Conservation (phyloP, 257 asterid species). For the Knoxia roxburghii region DNA sequence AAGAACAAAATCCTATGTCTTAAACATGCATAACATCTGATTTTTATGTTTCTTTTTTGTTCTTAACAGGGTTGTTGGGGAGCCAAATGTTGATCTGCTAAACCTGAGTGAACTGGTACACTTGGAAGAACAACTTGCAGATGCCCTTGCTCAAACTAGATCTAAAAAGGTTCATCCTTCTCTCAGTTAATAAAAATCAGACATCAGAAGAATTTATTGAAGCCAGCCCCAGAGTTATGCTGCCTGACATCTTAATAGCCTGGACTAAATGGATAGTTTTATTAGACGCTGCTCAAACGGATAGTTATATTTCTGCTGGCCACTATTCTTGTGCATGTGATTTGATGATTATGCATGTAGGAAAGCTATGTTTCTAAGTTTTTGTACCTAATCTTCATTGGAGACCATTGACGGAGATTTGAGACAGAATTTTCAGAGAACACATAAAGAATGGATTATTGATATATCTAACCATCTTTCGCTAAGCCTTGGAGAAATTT, state of each 20-base stretch:
- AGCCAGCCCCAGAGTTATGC: neutral
- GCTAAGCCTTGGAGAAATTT: neutral
- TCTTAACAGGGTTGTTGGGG: conserved; percentile 34
- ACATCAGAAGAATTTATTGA: neutral
- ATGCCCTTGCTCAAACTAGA: conserved; percentile 45
- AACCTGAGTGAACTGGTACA: conserved; percentile 35
- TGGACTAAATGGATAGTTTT: neutral
- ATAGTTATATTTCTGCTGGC: too few relatives aligned
- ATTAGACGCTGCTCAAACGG: too few relatives aligned
- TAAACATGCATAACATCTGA: neutral
- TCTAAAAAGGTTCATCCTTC: conserved; percentile 34
- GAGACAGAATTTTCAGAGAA: too few relatives aligned
- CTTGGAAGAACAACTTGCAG: conserved; percentile 44
- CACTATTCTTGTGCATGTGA: neutral
- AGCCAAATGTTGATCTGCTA: conserved; percentile 31
- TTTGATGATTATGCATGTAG: neutral
- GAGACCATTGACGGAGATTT: too few relatives aligned
- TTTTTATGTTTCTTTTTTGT: neutral
- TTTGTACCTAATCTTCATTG: neutral
- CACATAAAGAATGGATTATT: too few relatives aligned
- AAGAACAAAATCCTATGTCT: conserved; percentile 2
- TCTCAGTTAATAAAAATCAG: neutral
- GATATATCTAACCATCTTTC: neutral
- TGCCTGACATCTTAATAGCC: neutral
- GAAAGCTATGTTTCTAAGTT: neutral